Percentiles rank a stretch among this genome's conserved stretches.
Conservation (phyloP, 2,329 filamentous ascomycete species). For the Ophiocordyceps sinensis region DNA sequence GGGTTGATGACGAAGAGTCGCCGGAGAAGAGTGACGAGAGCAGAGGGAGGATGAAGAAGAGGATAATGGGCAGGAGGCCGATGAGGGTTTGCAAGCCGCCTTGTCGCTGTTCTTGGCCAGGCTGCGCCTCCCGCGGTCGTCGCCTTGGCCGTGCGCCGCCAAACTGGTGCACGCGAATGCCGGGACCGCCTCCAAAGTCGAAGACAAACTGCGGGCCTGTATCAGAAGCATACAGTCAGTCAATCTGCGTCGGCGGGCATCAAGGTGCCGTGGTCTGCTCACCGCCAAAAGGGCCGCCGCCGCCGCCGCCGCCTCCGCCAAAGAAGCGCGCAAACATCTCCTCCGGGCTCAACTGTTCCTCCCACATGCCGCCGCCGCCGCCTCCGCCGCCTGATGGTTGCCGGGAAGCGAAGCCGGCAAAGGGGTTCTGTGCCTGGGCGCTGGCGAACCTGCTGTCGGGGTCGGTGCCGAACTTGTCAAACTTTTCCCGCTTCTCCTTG, state of each 20-base stretch:
- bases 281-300: slow-evolving; percentile 40
- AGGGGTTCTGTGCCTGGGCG: slow-evolving; percentile 45
- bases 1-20: slow-evolving; percentile 34
- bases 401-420: slow-evolving; percentile 43
- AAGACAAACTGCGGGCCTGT: slow-evolving; percentile 83
- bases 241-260: neutral
- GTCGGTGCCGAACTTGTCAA: slow-evolving; percentile 79
- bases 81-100: slow-evolving; percentile 43
- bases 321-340: slow-evolving; percentile 98
- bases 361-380: slow-evolving; percentile 49
- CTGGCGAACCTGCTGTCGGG: slow-evolving; percentile 75
- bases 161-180: slow-evolving; percentile 90
- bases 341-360: slow-evolving; percentile 88
- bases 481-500: slow-evolving; percentile 73
- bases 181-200: slow-evolving; percentile 83
- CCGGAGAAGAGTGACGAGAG: slow-evolving; percentile 66
- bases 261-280: slow-evolving; percentile 5
- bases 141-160: slow-evolving; percentile 64
- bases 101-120: slow-evolving; percentile 30
- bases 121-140: slow-evolving; percentile 53
- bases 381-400: slow-evolving; percentile 27
- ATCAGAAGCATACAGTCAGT: slow-evolving; percentile 41
- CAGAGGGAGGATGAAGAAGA: slow-evolving; percentile 77
- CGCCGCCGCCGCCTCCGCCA: slow-evolving; percentile 62
- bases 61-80: slow-evolving; percentile 71